phyloP scores from a whole-genome alignment of 768 basidiomycete genomes.

The Podaxis sp. region DNA sequence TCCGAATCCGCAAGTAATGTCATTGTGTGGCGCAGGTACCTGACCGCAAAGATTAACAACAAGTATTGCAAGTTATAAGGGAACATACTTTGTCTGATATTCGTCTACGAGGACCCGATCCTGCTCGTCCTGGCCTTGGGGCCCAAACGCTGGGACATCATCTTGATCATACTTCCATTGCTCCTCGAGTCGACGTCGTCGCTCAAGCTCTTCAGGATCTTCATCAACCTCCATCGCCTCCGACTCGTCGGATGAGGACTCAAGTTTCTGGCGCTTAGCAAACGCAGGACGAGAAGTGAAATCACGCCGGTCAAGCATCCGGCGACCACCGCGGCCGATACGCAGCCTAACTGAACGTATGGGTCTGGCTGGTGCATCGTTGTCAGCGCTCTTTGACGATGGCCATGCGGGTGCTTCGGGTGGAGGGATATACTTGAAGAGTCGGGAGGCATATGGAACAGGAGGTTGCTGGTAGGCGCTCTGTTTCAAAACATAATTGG shows the following conservation, averaged over 20 bases:
- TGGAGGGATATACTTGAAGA: slow-evolving; percentile 62
- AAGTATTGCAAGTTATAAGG: neutral
- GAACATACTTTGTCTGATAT: slow-evolving; percentile 50
- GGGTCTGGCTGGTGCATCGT: slow-evolving; percentile 25
- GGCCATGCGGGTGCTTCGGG: slow-evolving; percentile 31
- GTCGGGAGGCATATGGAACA: slow-evolving; percentile 54
- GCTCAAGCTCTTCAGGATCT: slow-evolving; percentile 37
- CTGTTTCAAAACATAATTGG: slow-evolving; percentile 30
- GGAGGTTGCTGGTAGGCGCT: slow-evolving; percentile 69
- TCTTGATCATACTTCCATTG: slow-evolving; percentile 72
- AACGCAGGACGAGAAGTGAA: slow-evolving; percentile 24
- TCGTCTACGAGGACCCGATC: slow-evolving; percentile 73
- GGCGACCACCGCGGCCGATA: slow-evolving; percentile 78
- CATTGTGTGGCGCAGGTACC: slow-evolving; percentile 56
- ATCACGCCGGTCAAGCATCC: slow-evolving; percentile 70
- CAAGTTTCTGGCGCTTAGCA: slow-evolving; percentile 20
- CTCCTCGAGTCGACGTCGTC: slow-evolving; percentile 40
- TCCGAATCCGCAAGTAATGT: slow-evolving; percentile 57
- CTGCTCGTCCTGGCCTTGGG: slow-evolving; percentile 65
- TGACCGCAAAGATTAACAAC: slow-evolving; percentile 22
- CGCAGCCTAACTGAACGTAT: slow-evolving; percentile 66
- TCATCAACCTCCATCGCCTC: slow-evolving; percentile 34
- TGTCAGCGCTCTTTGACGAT: slow-evolving; percentile 25
- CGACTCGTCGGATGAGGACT: slow-evolving; percentile 22
- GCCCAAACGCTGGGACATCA: slow-evolving; percentile 52